Percentiles rank a stretch among this genome's conserved stretches.
These are phyloP conservation scores for Echinosophora koreensis DNA, from an alignment of 306 rosid species.

Conservation along the genomic window DNA sequence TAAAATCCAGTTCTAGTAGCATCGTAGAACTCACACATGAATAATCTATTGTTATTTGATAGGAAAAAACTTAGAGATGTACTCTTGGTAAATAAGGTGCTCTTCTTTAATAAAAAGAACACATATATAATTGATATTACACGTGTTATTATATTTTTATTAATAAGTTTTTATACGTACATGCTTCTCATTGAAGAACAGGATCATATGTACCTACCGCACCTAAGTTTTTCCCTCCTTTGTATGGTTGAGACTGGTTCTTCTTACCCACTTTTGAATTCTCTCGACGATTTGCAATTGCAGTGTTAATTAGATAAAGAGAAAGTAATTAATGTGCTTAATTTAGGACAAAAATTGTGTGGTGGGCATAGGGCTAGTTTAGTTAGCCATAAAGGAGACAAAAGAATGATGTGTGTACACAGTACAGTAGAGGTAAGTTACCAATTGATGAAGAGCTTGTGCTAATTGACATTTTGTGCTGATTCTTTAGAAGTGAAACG, in stretches of 20 bases:
- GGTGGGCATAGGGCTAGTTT: slow-evolving; percentile 31
- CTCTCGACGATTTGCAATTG: neutral
- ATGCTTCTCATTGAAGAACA: too few relatives aligned
- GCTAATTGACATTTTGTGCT: slow-evolving; percentile 54
- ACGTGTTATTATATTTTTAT: too few relatives aligned
- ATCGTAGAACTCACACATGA: too few relatives aligned
- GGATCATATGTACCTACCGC: too few relatives aligned
- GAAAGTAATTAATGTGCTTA: neutral
- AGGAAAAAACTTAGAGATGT: too few relatives aligned
- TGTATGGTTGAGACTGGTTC: slow-evolving; percentile 34
- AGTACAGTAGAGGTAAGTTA: neutral
- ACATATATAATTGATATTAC: too few relatives aligned
- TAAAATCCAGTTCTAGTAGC: too few relatives aligned
- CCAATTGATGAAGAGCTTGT: slow-evolving; percentile 33
- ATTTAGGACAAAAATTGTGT: slow-evolving; percentile 27
- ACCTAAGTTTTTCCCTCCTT: too few relatives aligned
- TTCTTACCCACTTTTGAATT: slow-evolving; percentile 42
- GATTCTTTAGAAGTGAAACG: slow-evolving; percentile 35
- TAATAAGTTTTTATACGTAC: too few relatives aligned
- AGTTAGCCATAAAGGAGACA: slow-evolving; percentile 47
- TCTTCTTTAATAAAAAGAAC: too few relatives aligned
- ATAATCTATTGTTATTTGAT: neutral
- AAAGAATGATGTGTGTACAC: slow-evolving; percentile 19
- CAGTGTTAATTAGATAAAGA: neutral
- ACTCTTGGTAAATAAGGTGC: too few relatives aligned